Evolutionary conservation across 2,329 filamentous ascomycete species (phyloP), one percentile per base, ranked within the genome.

Genomic region (Ophiostoma populinum): DNA sequence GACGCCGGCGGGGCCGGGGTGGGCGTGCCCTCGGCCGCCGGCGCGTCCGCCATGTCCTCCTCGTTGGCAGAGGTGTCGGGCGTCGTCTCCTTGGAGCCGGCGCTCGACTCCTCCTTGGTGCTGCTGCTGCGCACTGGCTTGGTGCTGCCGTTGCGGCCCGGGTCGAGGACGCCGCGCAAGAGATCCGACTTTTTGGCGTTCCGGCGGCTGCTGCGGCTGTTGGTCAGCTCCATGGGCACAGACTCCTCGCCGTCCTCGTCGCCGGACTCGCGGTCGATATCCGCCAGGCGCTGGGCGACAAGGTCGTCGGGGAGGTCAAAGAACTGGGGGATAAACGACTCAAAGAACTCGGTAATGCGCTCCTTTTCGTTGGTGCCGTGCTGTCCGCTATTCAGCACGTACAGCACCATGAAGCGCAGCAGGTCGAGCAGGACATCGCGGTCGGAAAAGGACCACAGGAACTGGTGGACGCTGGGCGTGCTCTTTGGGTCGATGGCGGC

Each of bases 1-100:
- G 58, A 51, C 8, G 22, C 54, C 42, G 80, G 65, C 3, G 31
- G 53, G 42, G 16, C 16, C 12, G 20, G 6, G 11, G 15, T 20
- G 7, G 36, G 5, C 5, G 35, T 26, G 3, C 34, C 37, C 10
- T 27, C 30, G 4, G 17, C 31, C 35, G 80, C 65, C 8, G 61
- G 58, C 3, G 57, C 67, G 44, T 77, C 74, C 6, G 60, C 63
- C 59, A 75, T 72, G 22, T 90, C 82, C 42, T 87, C 80, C 46
- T 90, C 81, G 36, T 70, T 77, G 19, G 70, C 71, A 2, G 80
- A 86, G n/a, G 63, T 71, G 47, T 92, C 86, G 0, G 90, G 87
- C 0, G 86, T 93, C 1, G 80, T 85, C 46, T 90, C 85, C 48
- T 92, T 83, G 57, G 82, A 93, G 11, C 70, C 75, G 17, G 79